Percentiles rank a stretch among this genome's conserved stretches.
These are phyloP conservation scores for Potentilla sterilis DNA, from an alignment of 306 rosid species.

Conservation along the genomic window DNA sequence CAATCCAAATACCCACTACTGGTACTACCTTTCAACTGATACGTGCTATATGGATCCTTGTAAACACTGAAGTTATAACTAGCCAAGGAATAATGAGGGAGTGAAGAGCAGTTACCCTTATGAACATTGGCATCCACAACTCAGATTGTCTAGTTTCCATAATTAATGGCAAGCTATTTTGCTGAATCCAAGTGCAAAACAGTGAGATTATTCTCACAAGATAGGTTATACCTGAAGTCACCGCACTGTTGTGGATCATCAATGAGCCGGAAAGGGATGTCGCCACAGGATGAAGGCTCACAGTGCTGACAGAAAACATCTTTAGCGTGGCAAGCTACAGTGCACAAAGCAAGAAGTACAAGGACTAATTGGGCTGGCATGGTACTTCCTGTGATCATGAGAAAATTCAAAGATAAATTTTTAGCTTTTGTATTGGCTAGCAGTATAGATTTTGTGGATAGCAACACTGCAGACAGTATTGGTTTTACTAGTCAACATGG, in stretches of 20 bases:
- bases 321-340: background rate
- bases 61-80: conserved; percentile 3
- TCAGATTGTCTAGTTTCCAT: conserved; percentile 21
- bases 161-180: background rate
- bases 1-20: too few relatives aligned
- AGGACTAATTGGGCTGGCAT: background rate
- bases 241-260: background rate
- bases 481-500: too few relatives aligned
- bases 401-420: too few relatives aligned
- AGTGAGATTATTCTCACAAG: conserved; percentile 6
- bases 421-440: too few relatives aligned
- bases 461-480: too few relatives aligned
- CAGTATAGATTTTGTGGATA: too few relatives aligned
- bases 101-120: background rate
- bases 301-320: background rate
- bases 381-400: too few relatives aligned
- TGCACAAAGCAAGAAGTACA: background rate
- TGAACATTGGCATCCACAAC: background rate
- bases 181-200: background rate
- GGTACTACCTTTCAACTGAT: too few relatives aligned
- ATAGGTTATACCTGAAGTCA: background rate
- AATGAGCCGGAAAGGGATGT: conserved; percentile 11
- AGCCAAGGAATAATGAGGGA: background rate
- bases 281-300: background rate
- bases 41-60: background rate